Conservation (phyloP, 768 basidiomycete genomes). For the Rhizopogon salebrosus region DNA sequence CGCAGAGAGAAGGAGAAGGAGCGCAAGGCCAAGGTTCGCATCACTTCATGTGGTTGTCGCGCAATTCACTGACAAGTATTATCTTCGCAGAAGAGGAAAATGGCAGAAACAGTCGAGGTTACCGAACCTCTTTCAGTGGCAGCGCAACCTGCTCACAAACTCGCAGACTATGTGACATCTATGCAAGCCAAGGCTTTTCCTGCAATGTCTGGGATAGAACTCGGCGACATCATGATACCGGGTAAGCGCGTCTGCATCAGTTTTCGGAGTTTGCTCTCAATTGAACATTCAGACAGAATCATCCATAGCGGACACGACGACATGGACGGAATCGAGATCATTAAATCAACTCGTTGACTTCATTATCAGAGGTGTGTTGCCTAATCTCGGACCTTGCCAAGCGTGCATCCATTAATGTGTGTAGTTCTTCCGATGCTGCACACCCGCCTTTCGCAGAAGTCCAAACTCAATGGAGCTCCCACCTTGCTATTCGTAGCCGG, state of each 20-base stretch:
- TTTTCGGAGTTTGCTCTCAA: constrained; percentile 30
- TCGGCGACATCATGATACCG: constrained; percentile 73
- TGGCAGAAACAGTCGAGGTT: constrained; percentile 40
- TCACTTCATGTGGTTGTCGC: background rate
- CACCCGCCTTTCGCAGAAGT: constrained; percentile 65
- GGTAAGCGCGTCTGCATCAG: constrained; percentile 40
- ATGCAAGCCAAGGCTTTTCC: constrained; percentile 69
- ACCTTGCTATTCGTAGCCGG: constrained; percentile 80
- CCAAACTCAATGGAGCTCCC: constrained; percentile 79
- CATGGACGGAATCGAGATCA: constrained; percentile 67
- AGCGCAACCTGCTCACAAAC: constrained; percentile 46
- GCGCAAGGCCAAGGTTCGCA: constrained; percentile 58
- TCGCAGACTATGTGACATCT: constrained; percentile 59
- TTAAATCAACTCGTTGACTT: constrained; percentile 71
- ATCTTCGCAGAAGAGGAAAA: constrained; percentile 53
- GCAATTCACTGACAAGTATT: constrained; percentile 7
- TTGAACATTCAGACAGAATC: constrained; percentile 57
- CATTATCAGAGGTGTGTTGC: constrained; percentile 61
- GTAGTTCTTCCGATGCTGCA: constrained; percentile 64
- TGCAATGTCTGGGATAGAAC: constrained; percentile 69
- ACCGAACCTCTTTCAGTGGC: constrained; percentile 43
- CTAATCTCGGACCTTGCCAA: background rate
- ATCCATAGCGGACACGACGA: constrained; percentile 70
- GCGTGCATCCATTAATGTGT: background rate
- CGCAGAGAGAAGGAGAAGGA: constrained; percentile 71